phyloP scores from a whole-genome alignment of 1,284 basidiomycete species.

The Marasmius oreades region DNA sequence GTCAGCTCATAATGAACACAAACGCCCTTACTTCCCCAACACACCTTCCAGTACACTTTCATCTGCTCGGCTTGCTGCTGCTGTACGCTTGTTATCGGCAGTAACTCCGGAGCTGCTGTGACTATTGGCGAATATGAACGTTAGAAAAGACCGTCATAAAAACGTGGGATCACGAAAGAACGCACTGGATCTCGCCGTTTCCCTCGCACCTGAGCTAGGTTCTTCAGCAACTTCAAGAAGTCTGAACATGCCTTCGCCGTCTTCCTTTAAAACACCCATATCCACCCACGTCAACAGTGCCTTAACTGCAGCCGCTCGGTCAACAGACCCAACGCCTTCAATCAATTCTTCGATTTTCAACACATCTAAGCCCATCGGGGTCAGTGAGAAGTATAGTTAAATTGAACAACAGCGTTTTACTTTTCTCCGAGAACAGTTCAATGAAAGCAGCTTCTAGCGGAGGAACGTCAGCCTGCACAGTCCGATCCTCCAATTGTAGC shows the following conservation, averaged over 20 bases:
- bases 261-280: slow-evolving; percentile 74
- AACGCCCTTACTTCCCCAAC: slow-evolving; percentile 9
- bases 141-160: slow-evolving; percentile 2
- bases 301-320: slow-evolving; percentile 60
- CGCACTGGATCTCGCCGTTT: slow-evolving; percentile 31
- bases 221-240: slow-evolving; percentile 63
- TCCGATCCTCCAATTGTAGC: slow-evolving; percentile 78
- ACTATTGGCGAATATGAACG: slow-evolving; percentile 4
- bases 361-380: too few species aligned
- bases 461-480: slow-evolving; percentile 71
- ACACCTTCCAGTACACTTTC: slow-evolving; percentile 82
- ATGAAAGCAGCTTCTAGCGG: slow-evolving; percentile 88
- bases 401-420: slow-evolving; percentile 28
- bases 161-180: slow-evolving; percentile 1
- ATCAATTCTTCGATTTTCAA: slow-evolving; percentile 72
- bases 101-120: slow-evolving; percentile 37
- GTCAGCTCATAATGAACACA: slow-evolving; percentile 13
- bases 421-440: slow-evolving; percentile 76
- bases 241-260: slow-evolving; percentile 51
- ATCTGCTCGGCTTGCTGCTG: slow-evolving; percentile 82
- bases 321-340: slow-evolving; percentile 58
- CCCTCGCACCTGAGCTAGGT: slow-evolving; percentile 19
- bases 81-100: slow-evolving; percentile 54
- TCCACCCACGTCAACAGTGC: slow-evolving; percentile 83
- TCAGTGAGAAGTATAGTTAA: too few species aligned